These are phyloP conservation scores for Fusarium fracticaudum DNA, from an alignment of 2,329 filamentous ascomycete genomes.

Conservation along the genomic window DNA sequence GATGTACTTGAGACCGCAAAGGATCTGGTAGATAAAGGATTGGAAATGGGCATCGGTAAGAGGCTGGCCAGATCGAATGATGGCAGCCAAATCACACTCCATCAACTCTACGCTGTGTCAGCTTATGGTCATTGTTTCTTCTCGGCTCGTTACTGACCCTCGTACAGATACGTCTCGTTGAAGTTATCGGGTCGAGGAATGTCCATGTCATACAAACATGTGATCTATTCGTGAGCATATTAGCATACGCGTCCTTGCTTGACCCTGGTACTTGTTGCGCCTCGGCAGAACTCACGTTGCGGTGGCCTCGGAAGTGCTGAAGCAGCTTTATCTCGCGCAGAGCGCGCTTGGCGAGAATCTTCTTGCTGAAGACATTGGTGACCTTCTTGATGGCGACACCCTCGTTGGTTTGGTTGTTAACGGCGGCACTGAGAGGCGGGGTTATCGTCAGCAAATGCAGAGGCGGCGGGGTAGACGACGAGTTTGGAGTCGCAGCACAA, in stretches of 20 bases:
- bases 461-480: conserved; percentile 41
- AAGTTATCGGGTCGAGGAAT: conserved; percentile 97
- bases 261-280: neutral
- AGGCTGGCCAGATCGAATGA: conserved; percentile 96
- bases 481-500: conserved; percentile 23
- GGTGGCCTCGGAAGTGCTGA: conserved; percentile 93
- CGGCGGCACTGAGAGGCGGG: conserved; percentile 75
- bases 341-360: conserved; percentile 98
- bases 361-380: conserved; percentile 99
- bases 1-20: conserved; percentile 98
- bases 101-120: conserved; percentile 78
- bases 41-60: conserved; percentile 99
- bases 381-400: conserved; percentile 99
- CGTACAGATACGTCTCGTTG: conserved; percentile 98
- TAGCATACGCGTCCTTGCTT: conserved; percentile 22
- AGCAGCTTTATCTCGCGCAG: conserved; percentile 98
- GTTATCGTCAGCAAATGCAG: conserved; percentile 42
- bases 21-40: conserved; percentile 99
- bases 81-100: conserved; percentile 98
- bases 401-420: conserved; percentile 89
- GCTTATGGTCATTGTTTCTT: conserved; percentile 12
- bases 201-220: conserved; percentile 99
- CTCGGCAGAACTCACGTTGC: conserved; percentile 70
- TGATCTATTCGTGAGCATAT: conserved; percentile 72
- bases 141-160: conserved; percentile 69